These are phyloP conservation scores for Globisporangium splendens DNA, from an alignment of 352 stramenopile genomes.

Conservation along the genomic window DNA sequence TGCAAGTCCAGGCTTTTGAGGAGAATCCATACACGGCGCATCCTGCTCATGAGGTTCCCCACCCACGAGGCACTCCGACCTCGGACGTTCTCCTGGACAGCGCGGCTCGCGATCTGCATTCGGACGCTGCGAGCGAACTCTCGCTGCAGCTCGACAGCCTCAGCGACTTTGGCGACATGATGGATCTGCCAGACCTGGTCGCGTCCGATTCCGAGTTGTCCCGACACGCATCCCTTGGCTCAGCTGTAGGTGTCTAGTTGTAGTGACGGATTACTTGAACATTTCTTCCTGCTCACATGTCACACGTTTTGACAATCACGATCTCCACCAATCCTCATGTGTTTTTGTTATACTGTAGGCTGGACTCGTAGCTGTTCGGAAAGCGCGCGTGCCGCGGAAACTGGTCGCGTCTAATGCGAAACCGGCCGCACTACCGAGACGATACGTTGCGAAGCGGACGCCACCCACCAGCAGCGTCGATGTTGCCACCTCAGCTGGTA, in stretches of 20 bases:
- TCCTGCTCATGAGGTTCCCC: no score
- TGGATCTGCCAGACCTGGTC: conserved; percentile 52
- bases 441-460: no score
- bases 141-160: conserved; percentile 40
- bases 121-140: conserved; percentile 24
- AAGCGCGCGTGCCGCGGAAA: conserved; percentile 11
- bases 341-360: background rate
- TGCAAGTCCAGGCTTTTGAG: background rate
- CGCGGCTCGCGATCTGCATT: conserved; percentile 19
- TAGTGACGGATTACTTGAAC: no score
- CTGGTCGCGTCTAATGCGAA: background rate
- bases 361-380: conserved; percentile 8
- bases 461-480: no score
- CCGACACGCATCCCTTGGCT: background rate
- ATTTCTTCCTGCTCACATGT: background rate
- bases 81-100: conserved; percentile 1
- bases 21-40: background rate
- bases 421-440: no score
- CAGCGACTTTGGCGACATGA: conserved; percentile 55
- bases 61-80: background rate
- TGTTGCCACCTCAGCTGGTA: background rate
- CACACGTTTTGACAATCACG: background rate
- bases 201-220: conserved; percentile 28
- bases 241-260: conserved; percentile 8
- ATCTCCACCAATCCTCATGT: background rate